Evolutionary conservation across 129 eudicot genomes (phyloP).

Genomic region (Rutidosis leptorrhynchoides): DNA sequence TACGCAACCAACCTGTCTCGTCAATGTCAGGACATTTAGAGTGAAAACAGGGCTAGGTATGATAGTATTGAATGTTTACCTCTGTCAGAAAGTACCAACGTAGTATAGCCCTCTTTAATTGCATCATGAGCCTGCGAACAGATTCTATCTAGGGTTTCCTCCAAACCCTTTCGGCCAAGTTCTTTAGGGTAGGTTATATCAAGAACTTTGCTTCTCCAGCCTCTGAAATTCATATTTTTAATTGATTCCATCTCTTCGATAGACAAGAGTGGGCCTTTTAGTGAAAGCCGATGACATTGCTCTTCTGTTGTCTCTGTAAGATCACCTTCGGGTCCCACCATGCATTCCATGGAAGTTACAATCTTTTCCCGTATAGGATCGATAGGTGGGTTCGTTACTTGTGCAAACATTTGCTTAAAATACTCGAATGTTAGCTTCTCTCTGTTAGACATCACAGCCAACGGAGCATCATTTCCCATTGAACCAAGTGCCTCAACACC

Average conservation of each 20-base stretch:
- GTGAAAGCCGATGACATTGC: conserved; percentile 89
- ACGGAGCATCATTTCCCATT: conserved; percentile 96
- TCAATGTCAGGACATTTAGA: not conserved
- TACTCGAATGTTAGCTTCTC: conserved; percentile 93
- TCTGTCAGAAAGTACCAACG: conserved; percentile 90
- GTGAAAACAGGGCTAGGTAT: not conserved
- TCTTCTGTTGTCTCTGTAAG: conserved; percentile 94
- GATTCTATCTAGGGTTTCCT: conserved; percentile 75
- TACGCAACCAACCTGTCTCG: not conserved
- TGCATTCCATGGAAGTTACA: conserved; percentile 97
- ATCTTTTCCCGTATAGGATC: conserved; percentile 98
- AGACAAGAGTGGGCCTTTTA: conserved; percentile 86
- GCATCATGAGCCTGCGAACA: conserved; percentile 83
- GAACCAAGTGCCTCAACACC: conserved; percentile 96
- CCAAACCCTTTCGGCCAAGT: conserved; percentile 78
- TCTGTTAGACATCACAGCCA: conserved; percentile 95
- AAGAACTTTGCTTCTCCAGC: conserved; percentile 93
- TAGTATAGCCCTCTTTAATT: conserved; percentile 79
- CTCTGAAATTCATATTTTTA: conserved; percentile 86
- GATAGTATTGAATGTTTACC: conserved; percentile 39
- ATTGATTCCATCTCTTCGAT: conserved; percentile 88
- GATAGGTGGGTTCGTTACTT: conserved; percentile 95
- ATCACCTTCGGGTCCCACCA: conserved; percentile 99
- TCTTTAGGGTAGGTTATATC: conserved; percentile 77
- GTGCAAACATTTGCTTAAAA: conserved; percentile 99